Percentiles rank a stretch among this genome's conserved stretches.
These are phyloP conservation scores for Corymbia citriodora DNA, from an alignment of 441 rosid genomes.

Conservation along the genomic window DNA sequence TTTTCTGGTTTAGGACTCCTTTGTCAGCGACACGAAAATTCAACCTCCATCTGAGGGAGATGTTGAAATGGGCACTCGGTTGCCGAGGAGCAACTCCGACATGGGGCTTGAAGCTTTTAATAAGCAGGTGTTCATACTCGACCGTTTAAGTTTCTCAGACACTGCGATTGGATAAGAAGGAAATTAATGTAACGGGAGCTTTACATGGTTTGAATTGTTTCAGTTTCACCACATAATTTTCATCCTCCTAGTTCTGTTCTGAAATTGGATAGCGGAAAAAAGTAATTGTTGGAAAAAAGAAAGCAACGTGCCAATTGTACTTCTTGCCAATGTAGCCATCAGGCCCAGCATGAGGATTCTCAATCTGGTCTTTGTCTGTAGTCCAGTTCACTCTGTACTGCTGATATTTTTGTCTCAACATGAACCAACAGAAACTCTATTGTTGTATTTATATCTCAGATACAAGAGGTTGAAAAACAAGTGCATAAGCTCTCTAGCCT, in stretches of 20 bases:
- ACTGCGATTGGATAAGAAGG: neutral
- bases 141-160: neutral
- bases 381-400: neutral
- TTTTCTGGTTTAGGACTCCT: conserved; percentile 34
- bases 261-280: neutral
- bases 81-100: conserved; percentile 38
- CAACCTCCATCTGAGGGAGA: conserved; percentile 27
- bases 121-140: conserved; percentile 35
- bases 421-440: neutral
- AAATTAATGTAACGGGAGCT: neutral
- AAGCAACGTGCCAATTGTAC: neutral
- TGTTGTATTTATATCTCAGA: conserved; percentile 21
- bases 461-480: conserved; percentile 60
- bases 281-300: neutral
- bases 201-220: neutral
- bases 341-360: neutral
- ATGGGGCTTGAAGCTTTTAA: conserved; percentile 63
- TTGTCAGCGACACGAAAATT: conserved; percentile 29
- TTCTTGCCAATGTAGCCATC: neutral
- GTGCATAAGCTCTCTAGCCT: conserved; percentile 46
- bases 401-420: neutral
- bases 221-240: neutral
- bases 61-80: conserved; percentile 55
- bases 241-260: neutral
- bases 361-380: neutral